Conservation (phyloP, 192 early-diverging fungal genomes). For the Backusella westeae region DNA sequence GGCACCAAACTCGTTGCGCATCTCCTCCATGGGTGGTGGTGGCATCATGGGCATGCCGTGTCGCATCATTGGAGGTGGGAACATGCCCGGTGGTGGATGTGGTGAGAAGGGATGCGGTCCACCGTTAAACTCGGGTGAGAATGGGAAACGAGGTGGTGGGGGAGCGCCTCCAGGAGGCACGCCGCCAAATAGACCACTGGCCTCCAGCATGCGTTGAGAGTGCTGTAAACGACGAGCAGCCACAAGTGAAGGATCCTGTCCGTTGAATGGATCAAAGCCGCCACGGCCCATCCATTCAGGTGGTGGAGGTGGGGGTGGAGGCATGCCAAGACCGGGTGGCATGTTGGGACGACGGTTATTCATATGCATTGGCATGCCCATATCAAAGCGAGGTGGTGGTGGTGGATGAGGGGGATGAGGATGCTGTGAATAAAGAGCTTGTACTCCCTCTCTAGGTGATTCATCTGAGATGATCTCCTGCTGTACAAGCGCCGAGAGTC, state of each 20-base stretch:
- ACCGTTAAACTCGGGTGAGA: neutral
- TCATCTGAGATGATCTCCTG: neutral
- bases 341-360: constrained; percentile 3
- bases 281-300: constrained; percentile 29
- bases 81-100: constrained; percentile 16
- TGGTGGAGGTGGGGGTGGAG: constrained; percentile 22
- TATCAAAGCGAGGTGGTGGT: neutral
- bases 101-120: constrained; percentile 2
- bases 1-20: constrained; percentile 11
- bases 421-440: constrained; percentile 16
- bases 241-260: constrained; percentile 32
- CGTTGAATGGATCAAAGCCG: constrained; percentile 28
- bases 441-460: constrained; percentile 10
- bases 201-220: constrained; percentile 35
- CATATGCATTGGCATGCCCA: constrained; percentile 11
- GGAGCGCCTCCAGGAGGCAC: neutral
- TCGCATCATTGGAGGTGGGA: constrained; percentile 17
- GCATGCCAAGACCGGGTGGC: constrained; percentile 2
- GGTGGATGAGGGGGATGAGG: neutral
- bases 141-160: constrained; percentile 10
- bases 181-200: constrained; percentile 26
- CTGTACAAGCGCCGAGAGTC: constrained; percentile 19
- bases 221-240: constrained; percentile 34
- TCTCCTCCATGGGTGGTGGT: neutral
- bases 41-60: constrained; percentile 7